These are phyloP conservation scores for Flaveria robusta DNA, from an alignment of 129 eudicot genomes.

Conservation along the genomic window DNA sequence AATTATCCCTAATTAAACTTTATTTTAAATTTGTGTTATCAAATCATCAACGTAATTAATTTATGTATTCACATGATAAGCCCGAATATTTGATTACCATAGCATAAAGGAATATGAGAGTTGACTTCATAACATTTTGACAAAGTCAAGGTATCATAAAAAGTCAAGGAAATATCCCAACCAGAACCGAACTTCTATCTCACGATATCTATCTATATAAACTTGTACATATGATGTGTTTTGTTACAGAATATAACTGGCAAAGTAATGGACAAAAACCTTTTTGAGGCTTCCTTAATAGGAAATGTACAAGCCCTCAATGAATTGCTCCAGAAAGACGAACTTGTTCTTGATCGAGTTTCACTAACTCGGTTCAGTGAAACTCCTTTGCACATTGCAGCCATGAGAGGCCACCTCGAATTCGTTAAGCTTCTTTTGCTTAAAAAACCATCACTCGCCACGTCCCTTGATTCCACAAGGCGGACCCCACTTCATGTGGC, in stretches of 20 bases:
- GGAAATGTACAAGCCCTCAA: conserved; percentile 35
- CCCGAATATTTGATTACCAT: conserved; percentile 1
- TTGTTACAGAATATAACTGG: neutral
- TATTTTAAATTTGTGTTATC: too few relatives aligned
- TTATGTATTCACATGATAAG: neutral
- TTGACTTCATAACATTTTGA: conserved; percentile 20
- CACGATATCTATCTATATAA: neutral
- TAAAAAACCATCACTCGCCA: conserved; percentile 27
- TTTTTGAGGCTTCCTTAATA: conserved; percentile 30
- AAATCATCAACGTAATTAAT: neutral
- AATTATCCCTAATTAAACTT: too few relatives aligned
- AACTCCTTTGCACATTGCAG: conserved; percentile 31
- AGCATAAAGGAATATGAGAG: conserved; percentile 5
- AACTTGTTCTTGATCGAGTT: conserved; percentile 34
- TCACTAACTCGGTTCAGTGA: conserved; percentile 27
- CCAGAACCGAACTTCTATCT: neutral
- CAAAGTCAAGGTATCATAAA: conserved; percentile 17
- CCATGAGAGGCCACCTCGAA: conserved; percentile 39
- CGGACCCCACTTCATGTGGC: conserved; percentile 37
- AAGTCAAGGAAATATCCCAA: conserved; percentile 19
- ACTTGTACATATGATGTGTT: too few relatives aligned
- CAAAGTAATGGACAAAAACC: conserved; percentile 25
- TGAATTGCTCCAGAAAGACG: conserved; percentile 20
- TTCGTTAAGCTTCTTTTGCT: conserved; percentile 13
- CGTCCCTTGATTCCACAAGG: conserved; percentile 21